Evolutionary conservation across 2,329 filamentous ascomycete genomes (phyloP), one percentile per base, ranked within the genome.

Genomic region (Colletotrichum echinochloae): DNA sequence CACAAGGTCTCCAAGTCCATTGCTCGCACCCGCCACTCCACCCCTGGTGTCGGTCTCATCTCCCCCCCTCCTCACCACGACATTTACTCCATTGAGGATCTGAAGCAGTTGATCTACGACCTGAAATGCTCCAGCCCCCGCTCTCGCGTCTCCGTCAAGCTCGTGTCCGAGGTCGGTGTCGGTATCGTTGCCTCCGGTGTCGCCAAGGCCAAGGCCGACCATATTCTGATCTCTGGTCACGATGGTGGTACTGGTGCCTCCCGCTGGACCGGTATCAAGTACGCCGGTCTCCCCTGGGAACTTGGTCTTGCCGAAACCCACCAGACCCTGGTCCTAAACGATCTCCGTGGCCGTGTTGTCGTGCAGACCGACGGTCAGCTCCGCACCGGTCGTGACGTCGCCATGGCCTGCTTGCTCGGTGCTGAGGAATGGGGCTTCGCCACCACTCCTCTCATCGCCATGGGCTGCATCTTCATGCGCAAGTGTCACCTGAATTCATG

Each of bases 341-440:
- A 98, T 79, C 90, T 98, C 23, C 93, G 95, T 87, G 95, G 95
- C 63, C 94, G 95, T 87, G 94, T 97, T 61, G 92, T 98, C 74
- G 94, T 98, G 41, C 95, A 98, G 85, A 98, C 95, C 73, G 95
- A 98, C 82, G 95, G 95, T 78, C 95, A 98, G 81, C 86, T 98
- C 63, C 90, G 94, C 74, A 98, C 95, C 71, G 95, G 95, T 74
- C 91, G 95, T 75, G 95, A 98, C 84, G 91, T 98, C 66, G 95
- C 95, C 60, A 95, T 98, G 74, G 95, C 95, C 72, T 97, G 94
- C 87, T 82, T 98, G 77, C 91, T 98, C 65, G 95, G 95, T 84
- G 95, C 95, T n/a, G 95, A 98, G 82, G 95, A 98, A 84, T 98
- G 94, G 90, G 95, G 95, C 23, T 98, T 98, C 78, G 95, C 95